Evolutionary conservation across 768 basidiomycete species (phyloP), one percentile per base, ranked within the genome.

Genomic region (Tulasnella calospora): DNA sequence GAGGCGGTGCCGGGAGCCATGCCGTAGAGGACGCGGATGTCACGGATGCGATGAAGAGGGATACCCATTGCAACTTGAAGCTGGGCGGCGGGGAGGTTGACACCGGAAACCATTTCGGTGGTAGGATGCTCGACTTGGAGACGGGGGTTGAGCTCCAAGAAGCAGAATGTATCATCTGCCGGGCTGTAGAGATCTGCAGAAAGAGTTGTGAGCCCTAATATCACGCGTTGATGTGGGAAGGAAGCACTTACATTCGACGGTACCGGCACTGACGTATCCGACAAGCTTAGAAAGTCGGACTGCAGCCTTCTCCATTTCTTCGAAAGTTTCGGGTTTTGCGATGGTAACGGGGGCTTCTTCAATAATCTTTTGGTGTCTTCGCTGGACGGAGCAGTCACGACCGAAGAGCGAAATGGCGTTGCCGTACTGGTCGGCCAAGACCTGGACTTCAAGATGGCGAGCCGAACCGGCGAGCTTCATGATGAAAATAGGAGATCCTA

Each of bases 91-190:
- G 98, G 98, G 74, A 99, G 89, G 85, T 98, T 98, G 86, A 98
- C 97, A 13, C 98, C 98, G 5, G 93, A 92, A n/a, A 99, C 98
- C 95, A 99, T 99, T 85, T 99, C 98, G 30, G 98, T 99, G 15
- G 98, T 99, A 13, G 98, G 98, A 84, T 99, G 98, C 86, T 99
- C 98, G 82, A 99, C 98, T 86, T 99, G 98, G 30, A 99, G 92
- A 89, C 98, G 96, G 70, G 98, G 98, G 85, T 99, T 99, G 79
- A 99, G 90, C 85, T 99, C 98, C 80, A 99, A 89, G 89, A 99
- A 99, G 87, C 93, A 95, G 86, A 99, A 99, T 38, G 91, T 89
- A 83, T 99, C 95, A 79, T 98, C 97, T 0, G 91, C 88, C 80
- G 94, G 95, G 81, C 92, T 96, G 85, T 99, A 99, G 51, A 99